These are phyloP conservation scores for Ampelocalamus luodianensis DNA, from an alignment of 176 grass and related monocot species.

Conservation along the genomic window DNA sequence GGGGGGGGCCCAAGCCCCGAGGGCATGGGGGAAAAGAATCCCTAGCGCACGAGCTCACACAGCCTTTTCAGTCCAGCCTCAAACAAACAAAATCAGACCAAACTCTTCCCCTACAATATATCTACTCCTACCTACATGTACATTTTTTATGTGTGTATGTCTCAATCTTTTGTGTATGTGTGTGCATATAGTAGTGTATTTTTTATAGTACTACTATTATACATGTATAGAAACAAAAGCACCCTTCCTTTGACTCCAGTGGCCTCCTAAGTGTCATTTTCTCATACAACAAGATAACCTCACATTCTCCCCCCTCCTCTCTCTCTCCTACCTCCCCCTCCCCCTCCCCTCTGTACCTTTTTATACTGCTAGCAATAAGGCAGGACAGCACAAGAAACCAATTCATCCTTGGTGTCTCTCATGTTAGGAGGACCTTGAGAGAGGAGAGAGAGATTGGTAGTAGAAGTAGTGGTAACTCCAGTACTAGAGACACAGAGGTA, in stretches of 20 bases:
- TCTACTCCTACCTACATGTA: not conserved
- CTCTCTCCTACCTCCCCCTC: no score
- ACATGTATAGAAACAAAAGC: conserved; percentile 51
- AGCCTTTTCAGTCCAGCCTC: conserved; percentile 37
- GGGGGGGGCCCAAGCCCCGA: conserved; percentile 48
- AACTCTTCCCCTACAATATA: conserved; percentile 34
- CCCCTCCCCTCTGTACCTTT: conserved; percentile 30
- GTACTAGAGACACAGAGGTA: conserved; percentile 49
- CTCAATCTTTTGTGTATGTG: not conserved
- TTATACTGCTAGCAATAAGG: conserved; percentile 60
- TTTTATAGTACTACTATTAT: conserved; percentile 1
- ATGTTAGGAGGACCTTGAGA: conserved; percentile 7
- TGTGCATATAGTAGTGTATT: not conserved
- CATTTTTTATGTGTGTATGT: not conserved
- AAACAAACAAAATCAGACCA: conserved; percentile 45
- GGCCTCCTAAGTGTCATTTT: conserved; percentile 73
- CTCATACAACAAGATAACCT: conserved; percentile 55
- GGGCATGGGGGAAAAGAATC: conserved; percentile 79
- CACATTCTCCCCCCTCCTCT: conserved; percentile 40
- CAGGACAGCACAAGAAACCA: conserved; percentile 70
- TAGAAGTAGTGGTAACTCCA: conserved; percentile 44
- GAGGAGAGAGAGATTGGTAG: not conserved
- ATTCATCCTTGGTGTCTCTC: conserved; percentile 62
- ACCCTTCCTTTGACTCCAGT: conserved; percentile 53
- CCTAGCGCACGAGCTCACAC: conserved; percentile 62